Evolutionary conservation across 164 flowering plant genomes (phyloP), one percentile per base, ranked within the genome.

Genomic region (Kingdonia uniflora): DNA sequence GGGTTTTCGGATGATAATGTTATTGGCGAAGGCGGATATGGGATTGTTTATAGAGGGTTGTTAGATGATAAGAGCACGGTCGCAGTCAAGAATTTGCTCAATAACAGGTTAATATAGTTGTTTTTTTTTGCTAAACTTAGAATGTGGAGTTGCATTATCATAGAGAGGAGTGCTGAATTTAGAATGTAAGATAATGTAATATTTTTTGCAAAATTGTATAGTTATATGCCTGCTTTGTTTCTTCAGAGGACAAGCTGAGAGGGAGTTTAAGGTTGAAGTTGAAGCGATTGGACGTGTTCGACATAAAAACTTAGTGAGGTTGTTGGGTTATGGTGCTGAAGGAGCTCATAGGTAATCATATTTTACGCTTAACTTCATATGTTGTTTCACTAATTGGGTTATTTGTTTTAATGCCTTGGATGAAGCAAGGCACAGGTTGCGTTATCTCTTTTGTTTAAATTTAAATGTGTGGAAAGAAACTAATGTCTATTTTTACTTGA

Each of bases 301-400:
- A 55, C 96, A 88, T 54, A 85, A 85, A 74, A 85, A 88, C 69
- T 68, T 85, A 61, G 96, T 85, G 65, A 78, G 96, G 68, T 63
- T 88, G 65, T 82, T 88, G 42, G 96, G 96, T 20, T 88, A 85
- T 64, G 83, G 96, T 64, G 91, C 76, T 49, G 96, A 88, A 77
- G 96, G 96, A 68, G 91, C 88, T 66, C 80, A 85, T 47, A 88
- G 96, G 96, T 88, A 74, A 13, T 60, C 39, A 19, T 56, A 19
- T n/a, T 47, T n/a, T 2, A 25, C 2, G 22, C 8, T 44, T 49
- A 19, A 5, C 40, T 8, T n/a, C 6, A 19, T 44, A 5, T 44
- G 20, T n/a, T 16, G 5, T 8, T 44, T n/a, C 20, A 17, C 20
- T 44, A 44, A 21, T 19, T 44, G 2, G 20, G 4, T 19, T 44